These are phyloP conservation scores for Asterophora parasitica DNA, from an alignment of 768 basidiomycete species.

Conservation along the genomic window DNA sequence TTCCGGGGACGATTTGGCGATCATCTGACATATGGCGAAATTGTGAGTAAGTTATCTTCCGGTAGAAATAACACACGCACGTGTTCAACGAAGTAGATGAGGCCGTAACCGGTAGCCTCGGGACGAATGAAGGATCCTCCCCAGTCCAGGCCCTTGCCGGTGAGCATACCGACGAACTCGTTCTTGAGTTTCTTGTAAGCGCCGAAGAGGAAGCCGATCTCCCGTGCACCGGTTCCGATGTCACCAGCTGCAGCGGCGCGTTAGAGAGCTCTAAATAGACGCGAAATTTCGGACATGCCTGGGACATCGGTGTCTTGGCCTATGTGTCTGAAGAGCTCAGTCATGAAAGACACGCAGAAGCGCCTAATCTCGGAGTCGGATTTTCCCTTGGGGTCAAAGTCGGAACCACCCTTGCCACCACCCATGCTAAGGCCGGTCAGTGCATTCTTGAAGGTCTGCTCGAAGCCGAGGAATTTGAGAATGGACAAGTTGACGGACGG, in stretches of 20 bases:
- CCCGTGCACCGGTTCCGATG: conserved; percentile 72
- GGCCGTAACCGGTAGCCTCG: conserved; percentile 68
- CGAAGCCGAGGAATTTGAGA: conserved; percentile 81
- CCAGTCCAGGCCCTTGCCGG: conserved; percentile 66
- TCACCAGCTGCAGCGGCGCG: conserved; percentile 42
- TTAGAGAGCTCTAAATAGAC: background rate
- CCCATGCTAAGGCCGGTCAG: conserved; percentile 75
- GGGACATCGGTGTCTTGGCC: conserved; percentile 75
- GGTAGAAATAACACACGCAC: conserved; percentile 33
- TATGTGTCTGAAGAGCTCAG: conserved; percentile 68
- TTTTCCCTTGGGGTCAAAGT: conserved; percentile 83
- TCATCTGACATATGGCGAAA: conserved; percentile 42
- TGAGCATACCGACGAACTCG: conserved; percentile 67
- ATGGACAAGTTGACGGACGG: conserved; percentile 78
- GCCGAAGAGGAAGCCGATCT: conserved; percentile 74
- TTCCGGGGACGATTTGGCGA: conserved; percentile 53
- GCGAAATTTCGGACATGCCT: conserved; percentile 23
- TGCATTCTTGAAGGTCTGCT: conserved; percentile 80
- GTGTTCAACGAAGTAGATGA: conserved; percentile 73
- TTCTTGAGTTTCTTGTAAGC: conserved; percentile 73
- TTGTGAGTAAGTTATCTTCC: background rate
- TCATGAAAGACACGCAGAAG: conserved; percentile 71
- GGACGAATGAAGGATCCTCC: conserved; percentile 72
- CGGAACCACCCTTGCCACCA: conserved; percentile 74
- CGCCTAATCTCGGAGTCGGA: conserved; percentile 68